Base-by-base conservation (phyloP, 306 rosid genomes). In the Luffa aegyptiaca region DNA sequence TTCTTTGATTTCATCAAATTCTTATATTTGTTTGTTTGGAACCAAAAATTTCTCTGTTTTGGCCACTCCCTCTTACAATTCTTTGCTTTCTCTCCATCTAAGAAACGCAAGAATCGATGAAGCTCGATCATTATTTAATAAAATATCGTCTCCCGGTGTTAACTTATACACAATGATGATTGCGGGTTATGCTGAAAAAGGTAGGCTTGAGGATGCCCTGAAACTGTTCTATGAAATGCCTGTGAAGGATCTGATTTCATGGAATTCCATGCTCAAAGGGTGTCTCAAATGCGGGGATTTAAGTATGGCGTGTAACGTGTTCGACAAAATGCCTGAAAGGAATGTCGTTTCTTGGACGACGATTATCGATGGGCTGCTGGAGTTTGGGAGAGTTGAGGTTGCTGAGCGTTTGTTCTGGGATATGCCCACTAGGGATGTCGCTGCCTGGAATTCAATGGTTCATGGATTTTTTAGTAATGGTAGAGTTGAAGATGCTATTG, bases 401-500 rank as follows among this genome's bases (percentile, higher is more conserved):
- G 97, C 97, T 6, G 96, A 89, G 82, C 20, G 53, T 3, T 85
- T 94, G 85, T 92, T 92, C 81, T 37, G 18, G 48, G 81, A 64
- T 80, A 92, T 94, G 98, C 90, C 96, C 1, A 9, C 65, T 52
- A 88, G 83, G 83, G 98, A 94, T 36, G 82, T 84, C 45, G 91
- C 92, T 2, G 87, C 92, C 0, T 92, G 98, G 98, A 92, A 94
- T 65, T 86, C 94, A 0, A 92, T 94, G 98, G 78, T 89, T 80
- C 84, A 90, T 82, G 94, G 98, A 10, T 92, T 87, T 81, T 90
- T 86, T 52, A 55, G 80, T 39, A 89, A 87, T 74, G 93, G 97
- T 26, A 89, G 91, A 85, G 85, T 88, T 33, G 84, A 81, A 20
- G 91, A 88, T 52, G 97, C 96, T 11, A 33, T 88, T n/a, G 79